Base-by-base conservation (phyloP, 768 basidiomycete species). In the Pleurotus giganteus region DNA sequence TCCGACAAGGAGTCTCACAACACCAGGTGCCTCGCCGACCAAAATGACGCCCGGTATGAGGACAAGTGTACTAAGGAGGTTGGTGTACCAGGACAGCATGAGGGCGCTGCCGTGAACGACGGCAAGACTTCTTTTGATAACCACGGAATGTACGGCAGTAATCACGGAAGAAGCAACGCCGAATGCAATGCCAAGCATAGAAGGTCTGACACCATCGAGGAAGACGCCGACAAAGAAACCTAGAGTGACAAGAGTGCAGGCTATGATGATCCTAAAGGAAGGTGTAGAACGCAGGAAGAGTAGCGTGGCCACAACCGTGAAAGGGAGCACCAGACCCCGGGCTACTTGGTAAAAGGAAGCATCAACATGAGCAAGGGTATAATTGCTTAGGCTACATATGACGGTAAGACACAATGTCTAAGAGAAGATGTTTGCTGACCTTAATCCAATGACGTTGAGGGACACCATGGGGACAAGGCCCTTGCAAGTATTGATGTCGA, bases 271-370 rank as follows among this genome's bases (percentile, higher is more conserved):
- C 28, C 79, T 79, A 4, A 85, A 65, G 15, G 92, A 90, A 2
- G 94, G 92, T 4, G 87, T 82, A 7, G 91, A 67, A 58, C 85
- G 78, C 28, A 97, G 84, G 65, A 91, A 74, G 63, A 91, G 24
- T 68, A 82, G 89, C 37, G 95, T 94, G n/a, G 92, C 87, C 63
- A 76, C 74, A 62, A 97, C 93, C 15, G 96, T 98, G 77, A 94
- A 89, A 0, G 96, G 95, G 21, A 98, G 84, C 26, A 98, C 84
- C 57, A 98, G 80, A 8, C 95, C 95, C 13, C 95, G 88, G 0
- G 95, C 95, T 58, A 98, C 89, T 74, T 96, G 94, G 69, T 96
- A 94, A 71, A 96, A 94, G 0, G 93, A 94, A 11, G 92, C 91
- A 54, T 94, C 94, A 61, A 97, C 94, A 64, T 89, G 92, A 84